A percentile compares a stretch with the other conserved stretches of the same genome.
Evolutionary conservation across 2,329 filamentous ascomycete species (phyloP).

Genomic region (Penicillium crustosum): DNA sequence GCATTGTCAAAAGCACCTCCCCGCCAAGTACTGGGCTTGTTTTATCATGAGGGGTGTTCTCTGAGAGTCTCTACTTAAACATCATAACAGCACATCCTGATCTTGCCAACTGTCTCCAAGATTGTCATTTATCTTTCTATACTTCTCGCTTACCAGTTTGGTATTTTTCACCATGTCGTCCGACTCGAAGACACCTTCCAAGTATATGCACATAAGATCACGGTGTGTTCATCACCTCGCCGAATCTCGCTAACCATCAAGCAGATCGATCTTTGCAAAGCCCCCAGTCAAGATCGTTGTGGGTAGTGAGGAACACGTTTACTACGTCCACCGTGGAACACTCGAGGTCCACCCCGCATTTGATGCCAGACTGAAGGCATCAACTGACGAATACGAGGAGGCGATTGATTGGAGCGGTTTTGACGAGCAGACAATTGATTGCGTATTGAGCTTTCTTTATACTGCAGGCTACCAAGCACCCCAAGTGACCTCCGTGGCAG

Average conservation of each 20-base stretch:
- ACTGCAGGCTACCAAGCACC: not conserved
- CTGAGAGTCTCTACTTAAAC: not conserved
- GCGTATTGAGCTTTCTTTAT: constrained; percentile 4
- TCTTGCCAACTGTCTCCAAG: not conserved
- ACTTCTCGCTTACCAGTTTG: not conserved
- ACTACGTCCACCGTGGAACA: constrained; percentile 5
- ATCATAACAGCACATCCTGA: not conserved
- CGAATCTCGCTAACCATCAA: not conserved
- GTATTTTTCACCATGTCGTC: not conserved
- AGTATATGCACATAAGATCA: not conserved
- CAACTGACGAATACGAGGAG: not conserved
- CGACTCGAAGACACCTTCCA: not conserved
- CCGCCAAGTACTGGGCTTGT: not conserved
- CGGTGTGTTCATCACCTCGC: not conserved
- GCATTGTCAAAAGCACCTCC: constrained; percentile 5
- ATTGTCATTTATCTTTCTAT: too few relatives aligned
- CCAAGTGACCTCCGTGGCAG: not conserved
- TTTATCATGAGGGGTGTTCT: not conserved
- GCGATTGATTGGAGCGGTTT: constrained; percentile 2
- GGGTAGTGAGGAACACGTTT: not conserved
- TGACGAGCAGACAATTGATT: constrained; percentile 5
- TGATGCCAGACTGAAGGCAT: not conserved
- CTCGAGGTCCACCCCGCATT: constrained; percentile 1
- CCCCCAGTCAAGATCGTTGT: not conserved
- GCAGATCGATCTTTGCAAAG: constrained; percentile 5